Percentiles rank a stretch among this genome's conserved stretches.
These are phyloP conservation scores for Fusarium scirpi DNA, from an alignment of 2,329 filamentous ascomycete species.

Conservation along the genomic window DNA sequence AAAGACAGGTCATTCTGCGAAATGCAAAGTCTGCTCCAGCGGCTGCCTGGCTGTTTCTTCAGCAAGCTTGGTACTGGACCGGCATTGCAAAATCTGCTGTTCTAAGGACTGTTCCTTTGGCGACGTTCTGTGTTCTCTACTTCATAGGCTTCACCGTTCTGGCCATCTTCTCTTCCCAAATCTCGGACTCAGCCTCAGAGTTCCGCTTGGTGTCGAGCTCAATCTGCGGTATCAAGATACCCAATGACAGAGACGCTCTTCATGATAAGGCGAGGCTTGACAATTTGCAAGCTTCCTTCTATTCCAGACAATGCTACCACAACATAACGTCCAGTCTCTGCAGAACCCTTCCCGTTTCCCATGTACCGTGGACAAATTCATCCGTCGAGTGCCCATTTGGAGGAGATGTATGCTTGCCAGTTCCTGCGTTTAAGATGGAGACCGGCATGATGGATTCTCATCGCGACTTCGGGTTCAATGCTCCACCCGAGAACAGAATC, in stretches of 20 bases:
- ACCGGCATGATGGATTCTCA: not conserved
- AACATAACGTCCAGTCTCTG: not conserved
- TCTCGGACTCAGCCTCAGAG: not conserved
- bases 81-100: fast-evolving
- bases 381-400: not conserved
- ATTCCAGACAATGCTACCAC: not conserved
- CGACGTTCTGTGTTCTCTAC: not conserved
- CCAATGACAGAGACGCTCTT: not conserved
- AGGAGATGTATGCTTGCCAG: fast-evolving
- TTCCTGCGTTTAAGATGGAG: not conserved
- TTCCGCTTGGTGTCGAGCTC: not conserved
- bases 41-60: not conserved
- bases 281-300: not conserved
- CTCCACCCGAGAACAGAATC: not conserved
- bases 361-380: not conserved
- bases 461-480: not conserved
- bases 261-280: not conserved
- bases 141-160: not conserved
- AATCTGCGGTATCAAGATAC: not conserved
- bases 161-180: not conserved
- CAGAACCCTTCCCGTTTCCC: not conserved
- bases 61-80: not conserved
- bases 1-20: not conserved
- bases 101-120: not conserved
- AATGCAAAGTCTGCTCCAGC: not conserved